Conservation (phyloP, 2,329 filamentous ascomycete species). For the Septoria linicola region DNA sequence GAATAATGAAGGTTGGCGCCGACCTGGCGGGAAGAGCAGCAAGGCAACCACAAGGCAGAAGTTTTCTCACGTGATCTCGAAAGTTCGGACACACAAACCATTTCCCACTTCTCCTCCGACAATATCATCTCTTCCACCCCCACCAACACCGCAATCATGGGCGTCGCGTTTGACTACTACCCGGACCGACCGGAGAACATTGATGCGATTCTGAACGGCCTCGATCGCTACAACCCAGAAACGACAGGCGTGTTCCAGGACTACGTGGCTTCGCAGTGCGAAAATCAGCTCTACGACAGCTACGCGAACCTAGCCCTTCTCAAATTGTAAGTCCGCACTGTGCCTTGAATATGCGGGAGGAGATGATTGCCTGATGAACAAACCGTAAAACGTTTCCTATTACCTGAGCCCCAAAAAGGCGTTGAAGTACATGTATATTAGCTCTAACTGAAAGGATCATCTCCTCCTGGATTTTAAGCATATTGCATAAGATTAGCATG, state of each 20-base stretch:
- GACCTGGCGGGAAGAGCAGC: no score
- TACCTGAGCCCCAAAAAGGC: slow-evolving; percentile 66
- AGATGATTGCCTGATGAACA: slow-evolving; percentile 68
- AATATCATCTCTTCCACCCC: background rate
- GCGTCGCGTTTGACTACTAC: slow-evolving; percentile 74
- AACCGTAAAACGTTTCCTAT: slow-evolving; percentile 89
- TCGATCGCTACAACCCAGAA: slow-evolving; percentile 98
- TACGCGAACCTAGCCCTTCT: slow-evolving; percentile 94
- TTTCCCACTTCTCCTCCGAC: slow-evolving; percentile 8
- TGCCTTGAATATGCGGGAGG: slow-evolving; percentile 6
- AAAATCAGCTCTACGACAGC: slow-evolving; percentile 89
- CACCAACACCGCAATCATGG: slow-evolving; percentile 38
- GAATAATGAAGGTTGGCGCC: no score
- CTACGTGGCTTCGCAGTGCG: slow-evolving; percentile 92
- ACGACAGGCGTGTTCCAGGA: slow-evolving; percentile 90
- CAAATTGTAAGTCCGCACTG: slow-evolving; percentile 76
- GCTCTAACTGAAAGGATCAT: slow-evolving; percentile 67
- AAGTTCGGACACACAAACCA: slow-evolving; percentile 12
- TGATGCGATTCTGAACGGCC: slow-evolving; percentile 88
- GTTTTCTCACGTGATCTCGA: background rate
- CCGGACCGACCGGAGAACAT: slow-evolving; percentile 90
- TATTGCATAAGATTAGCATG: slow-evolving; percentile 7
- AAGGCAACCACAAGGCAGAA: background rate
- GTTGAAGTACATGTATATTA: slow-evolving; percentile 70
- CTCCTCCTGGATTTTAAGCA: slow-evolving; percentile 1